Percentiles rank a stretch among this genome's conserved stretches.
These are phyloP conservation scores for Potentilla sterilis DNA, from an alignment of 306 rosid species.

Conservation along the genomic window DNA sequence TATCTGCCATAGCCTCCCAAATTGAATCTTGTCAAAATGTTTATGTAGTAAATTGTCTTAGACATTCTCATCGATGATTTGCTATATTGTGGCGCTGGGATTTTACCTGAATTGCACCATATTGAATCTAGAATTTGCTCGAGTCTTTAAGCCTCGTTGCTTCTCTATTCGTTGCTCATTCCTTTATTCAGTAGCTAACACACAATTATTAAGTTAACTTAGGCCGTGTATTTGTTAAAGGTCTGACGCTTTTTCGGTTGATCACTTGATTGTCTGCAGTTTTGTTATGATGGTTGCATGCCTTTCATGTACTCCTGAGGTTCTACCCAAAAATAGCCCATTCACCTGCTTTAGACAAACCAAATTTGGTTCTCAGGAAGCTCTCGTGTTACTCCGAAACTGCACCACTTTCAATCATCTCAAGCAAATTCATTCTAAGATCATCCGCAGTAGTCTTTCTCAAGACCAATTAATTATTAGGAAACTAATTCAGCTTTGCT, in stretches of 20 bases:
- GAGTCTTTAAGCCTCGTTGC: not conserved
- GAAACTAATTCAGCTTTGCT: conserved; percentile 49
- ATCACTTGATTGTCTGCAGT: conserved; percentile 2
- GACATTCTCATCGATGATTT: not conserved
- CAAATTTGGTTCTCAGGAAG: conserved; percentile 31
- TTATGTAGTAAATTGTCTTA: not conserved
- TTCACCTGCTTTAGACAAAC: conserved; percentile 22
- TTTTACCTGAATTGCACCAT: not conserved
- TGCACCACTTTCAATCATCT: conserved; percentile 54
- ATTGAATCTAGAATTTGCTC: not conserved
- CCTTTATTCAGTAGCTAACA: not conserved
- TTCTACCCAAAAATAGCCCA: conserved; percentile 18
- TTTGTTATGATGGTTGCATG: conserved; percentile 39
- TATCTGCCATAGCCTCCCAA: not conserved
- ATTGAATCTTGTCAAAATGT: not conserved
- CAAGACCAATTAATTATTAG: conserved; percentile 52
- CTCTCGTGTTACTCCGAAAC: conserved; percentile 42
- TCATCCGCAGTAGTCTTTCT: conserved; percentile 51
- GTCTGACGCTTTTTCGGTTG: not conserved
- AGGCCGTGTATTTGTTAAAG: not conserved
- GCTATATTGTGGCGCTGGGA: not conserved
- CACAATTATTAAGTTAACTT: not conserved
- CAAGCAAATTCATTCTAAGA: conserved; percentile 57
- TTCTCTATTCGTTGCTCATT: not conserved
- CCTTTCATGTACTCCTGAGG: conserved; percentile 37